These are phyloP conservation scores for grape (Vitis vinifera) DNA, from an alignment of 164 flowering plant genomes.

Conservation along the genomic window DNA sequence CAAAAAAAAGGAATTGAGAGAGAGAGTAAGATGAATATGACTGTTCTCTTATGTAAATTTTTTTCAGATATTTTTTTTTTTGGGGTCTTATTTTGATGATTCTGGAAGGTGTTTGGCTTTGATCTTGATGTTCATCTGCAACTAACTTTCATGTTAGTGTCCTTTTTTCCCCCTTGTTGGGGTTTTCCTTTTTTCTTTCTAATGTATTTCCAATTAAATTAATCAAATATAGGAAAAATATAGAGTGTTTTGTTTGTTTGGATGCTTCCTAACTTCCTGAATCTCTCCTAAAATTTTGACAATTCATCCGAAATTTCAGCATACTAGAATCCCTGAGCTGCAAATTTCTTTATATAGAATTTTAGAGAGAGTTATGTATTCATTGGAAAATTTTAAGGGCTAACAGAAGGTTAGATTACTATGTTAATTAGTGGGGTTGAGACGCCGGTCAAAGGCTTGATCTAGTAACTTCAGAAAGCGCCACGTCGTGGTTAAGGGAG, in stretches of 20 bases:
- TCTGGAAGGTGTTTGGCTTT: conserved; percentile 17
- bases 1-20: conserved; percentile 1
- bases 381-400: no score
- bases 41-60: conserved; percentile 13
- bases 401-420: no score
- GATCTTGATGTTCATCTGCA: conserved; percentile 14
- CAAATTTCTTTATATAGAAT: no score
- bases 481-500: neutral
- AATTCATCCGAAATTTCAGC: no score
- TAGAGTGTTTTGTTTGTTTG: neutral
- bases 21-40: conserved; percentile 8
- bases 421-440: no score
- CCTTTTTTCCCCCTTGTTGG: neutral
- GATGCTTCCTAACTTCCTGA: no score
- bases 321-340: no score
- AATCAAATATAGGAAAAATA: conserved; percentile 8
- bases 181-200: neutral
- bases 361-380: no score
- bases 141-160: conserved; percentile 25
- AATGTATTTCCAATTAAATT: conserved; percentile 15
- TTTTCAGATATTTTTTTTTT: conserved; percentile 4
- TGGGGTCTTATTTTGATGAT: conserved; percentile 3
- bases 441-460: neutral
- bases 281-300: no score
- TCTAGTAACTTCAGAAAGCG: neutral